Conservation (phyloP, 257 asterid genomes). For the Echites panduratus region DNA sequence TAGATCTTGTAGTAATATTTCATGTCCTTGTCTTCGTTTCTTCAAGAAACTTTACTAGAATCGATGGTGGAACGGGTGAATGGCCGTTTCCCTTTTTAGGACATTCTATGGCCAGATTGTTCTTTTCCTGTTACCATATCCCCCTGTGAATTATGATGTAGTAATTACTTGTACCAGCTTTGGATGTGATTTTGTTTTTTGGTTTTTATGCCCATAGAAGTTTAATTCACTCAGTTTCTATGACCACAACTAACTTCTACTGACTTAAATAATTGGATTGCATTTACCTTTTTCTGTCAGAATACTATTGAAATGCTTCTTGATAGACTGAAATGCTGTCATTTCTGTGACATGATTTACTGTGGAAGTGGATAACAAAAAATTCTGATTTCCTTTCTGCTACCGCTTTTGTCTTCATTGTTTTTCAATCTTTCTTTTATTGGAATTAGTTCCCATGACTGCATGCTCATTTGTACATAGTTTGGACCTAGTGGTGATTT, state of each 20-base stretch:
- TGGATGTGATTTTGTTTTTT: not conserved
- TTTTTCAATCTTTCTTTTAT: not conserved
- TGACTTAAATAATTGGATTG: not conserved
- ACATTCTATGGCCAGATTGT: not conserved
- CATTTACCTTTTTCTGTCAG: not conserved
- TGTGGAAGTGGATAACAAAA: not conserved
- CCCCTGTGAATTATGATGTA: not conserved
- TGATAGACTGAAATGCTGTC: not conserved
- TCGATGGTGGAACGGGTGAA: not conserved
- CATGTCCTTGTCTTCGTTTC: too few species aligned
- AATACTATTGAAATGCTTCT: not conserved
- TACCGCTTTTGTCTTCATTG: not conserved
- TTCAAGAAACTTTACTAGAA: not conserved
- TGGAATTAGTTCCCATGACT: not conserved
- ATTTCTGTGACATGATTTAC: not conserved
- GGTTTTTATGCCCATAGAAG: not conserved
- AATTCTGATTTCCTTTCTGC: not conserved
- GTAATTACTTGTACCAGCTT: not conserved
- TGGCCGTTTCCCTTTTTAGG: not conserved
- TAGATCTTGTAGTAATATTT: not conserved
- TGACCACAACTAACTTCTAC: not conserved
- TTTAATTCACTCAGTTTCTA: not conserved
- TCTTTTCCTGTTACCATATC: not conserved
- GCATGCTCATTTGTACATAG: not conserved
- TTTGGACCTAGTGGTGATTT: not conserved